phyloP scores from a whole-genome alignment of 345 rosid genomes.

The Acer negundo region DNA sequence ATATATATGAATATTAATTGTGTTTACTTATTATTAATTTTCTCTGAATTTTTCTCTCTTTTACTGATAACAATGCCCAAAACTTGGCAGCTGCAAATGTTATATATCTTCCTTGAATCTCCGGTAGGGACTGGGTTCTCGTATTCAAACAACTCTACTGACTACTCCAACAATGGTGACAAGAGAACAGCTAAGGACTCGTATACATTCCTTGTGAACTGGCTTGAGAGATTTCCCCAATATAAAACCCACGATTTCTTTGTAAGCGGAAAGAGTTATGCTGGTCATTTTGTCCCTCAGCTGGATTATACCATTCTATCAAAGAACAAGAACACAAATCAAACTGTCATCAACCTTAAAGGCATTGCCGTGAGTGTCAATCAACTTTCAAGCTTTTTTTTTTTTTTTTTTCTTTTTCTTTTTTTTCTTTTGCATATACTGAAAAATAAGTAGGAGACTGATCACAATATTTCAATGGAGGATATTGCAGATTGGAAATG shows the following conservation, averaged over 20 bases:
- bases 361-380: conserved; percentile 50
- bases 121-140: conserved; percentile 55
- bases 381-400: no score
- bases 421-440: background rate
- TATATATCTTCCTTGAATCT: conserved; percentile 53
- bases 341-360: conserved; percentile 43
- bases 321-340: conserved; percentile 29
- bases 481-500: conserved; percentile 50
- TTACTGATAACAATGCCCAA: background rate
- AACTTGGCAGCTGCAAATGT: conserved; percentile 41
- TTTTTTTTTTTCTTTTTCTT: no score
- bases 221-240: conserved; percentile 47
- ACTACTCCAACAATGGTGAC: conserved; percentile 39
- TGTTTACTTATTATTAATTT: no score
- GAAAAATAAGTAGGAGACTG: background rate
- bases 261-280: conserved; percentile 50
- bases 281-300: conserved; percentile 55
- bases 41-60: background rate
- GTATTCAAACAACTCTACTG: conserved; percentile 48
- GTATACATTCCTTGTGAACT: conserved; percentile 45
- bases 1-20: background rate
- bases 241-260: conserved; percentile 39
- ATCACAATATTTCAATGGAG: background rate
- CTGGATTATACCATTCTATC: conserved; percentile 39
- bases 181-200: conserved; percentile 46